Evolutionary conservation across 441 rosid species (phyloP), one percentile per base, ranked within the genome.

Genomic region (Pelargonium australe): DNA sequence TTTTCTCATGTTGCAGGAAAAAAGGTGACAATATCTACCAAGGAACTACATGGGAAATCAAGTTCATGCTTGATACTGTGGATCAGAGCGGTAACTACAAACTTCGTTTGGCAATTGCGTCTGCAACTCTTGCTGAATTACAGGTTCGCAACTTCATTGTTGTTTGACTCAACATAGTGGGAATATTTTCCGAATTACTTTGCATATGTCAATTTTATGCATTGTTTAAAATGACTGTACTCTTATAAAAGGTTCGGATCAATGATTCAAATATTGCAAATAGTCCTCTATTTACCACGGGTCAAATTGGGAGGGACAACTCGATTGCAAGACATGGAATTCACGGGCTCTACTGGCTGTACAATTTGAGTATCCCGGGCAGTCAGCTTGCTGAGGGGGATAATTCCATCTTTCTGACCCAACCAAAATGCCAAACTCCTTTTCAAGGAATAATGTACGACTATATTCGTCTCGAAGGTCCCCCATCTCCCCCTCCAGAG

Each of bases 301-400:
- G 95, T 60, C 65, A 78, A 53, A 87, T 92, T 16, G 98, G 98
- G 57, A 89, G 86, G 72, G 99, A 92, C 73, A 95, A 95, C 72
- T 64, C 98, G 0, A 87, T 95, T 19, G 89, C 99, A 34, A 87
- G 99, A 72, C 97, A 95, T 68, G 99, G 99, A 40, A 85, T 89
- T 73, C 98, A 85, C 72, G 98, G 98, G 65, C 76, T 90, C 14
- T 89, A 90, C 79, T 81, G 97, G 84, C 85, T 92, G 7, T 95
- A 79, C 83, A 80, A 76, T 14, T 75, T 89, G 23, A 78, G 84
- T 10, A 73, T 95, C 2, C 75, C 83, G 1, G 86, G 90, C 11
- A 70, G 43, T 45, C 66, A 69, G 73, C 83, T 92, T 58, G 70
- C 75, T 0, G 72, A 83, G 65, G 96, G 98, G 62, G 86, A 82